Evolutionary conservation across 176 grass and related monocot species (phyloP).

Genomic region (Oryza longistaminata): DNA sequence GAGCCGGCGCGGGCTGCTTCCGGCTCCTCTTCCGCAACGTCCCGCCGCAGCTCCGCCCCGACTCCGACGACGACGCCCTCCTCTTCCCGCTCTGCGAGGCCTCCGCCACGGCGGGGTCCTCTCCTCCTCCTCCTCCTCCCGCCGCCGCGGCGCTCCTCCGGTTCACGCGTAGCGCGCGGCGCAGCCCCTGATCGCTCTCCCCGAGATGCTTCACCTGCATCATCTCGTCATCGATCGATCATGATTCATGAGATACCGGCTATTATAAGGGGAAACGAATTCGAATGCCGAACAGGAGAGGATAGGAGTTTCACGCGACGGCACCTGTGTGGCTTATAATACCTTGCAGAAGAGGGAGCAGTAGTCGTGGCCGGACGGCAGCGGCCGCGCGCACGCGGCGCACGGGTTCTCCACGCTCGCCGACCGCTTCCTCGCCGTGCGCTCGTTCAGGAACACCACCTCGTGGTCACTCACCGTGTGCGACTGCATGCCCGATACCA

Average conservation of each 20-base stretch:
- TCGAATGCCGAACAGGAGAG: too few species aligned
- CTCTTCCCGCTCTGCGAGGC: not conserved
- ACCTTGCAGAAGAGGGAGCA: slow-evolving; percentile 60
- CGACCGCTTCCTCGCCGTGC: slow-evolving; percentile 48
- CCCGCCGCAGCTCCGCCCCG: slow-evolving; percentile 29
- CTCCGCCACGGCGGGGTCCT: not conserved
- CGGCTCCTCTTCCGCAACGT: slow-evolving; percentile 44
- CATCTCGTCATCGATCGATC: not conserved
- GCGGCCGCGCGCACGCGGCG: slow-evolving; percentile 38
- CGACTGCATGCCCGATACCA: slow-evolving; percentile 15
- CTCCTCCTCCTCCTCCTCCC: not conserved
- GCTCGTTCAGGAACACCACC: slow-evolving; percentile 64
- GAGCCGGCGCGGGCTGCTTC: slow-evolving; percentile 42
- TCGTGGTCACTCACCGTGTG: slow-evolving; percentile 54
- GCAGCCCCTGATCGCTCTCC: slow-evolving; percentile 42
- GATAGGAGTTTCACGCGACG: not conserved
- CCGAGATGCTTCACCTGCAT: slow-evolving; percentile 44
- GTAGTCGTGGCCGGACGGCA: slow-evolving; percentile 28
- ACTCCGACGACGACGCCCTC: slow-evolving; percentile 8
- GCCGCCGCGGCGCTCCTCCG: slow-evolving; percentile 1
- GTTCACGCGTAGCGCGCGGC: slow-evolving; percentile 12
- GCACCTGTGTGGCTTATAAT: not conserved
- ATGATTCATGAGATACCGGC: not conserved
- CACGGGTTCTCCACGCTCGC: slow-evolving; percentile 38
- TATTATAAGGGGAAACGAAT: not conserved